phyloP scores from a whole-genome alignment of 2,329 filamentous ascomycete species.

The Nothopassalora personata region DNA sequence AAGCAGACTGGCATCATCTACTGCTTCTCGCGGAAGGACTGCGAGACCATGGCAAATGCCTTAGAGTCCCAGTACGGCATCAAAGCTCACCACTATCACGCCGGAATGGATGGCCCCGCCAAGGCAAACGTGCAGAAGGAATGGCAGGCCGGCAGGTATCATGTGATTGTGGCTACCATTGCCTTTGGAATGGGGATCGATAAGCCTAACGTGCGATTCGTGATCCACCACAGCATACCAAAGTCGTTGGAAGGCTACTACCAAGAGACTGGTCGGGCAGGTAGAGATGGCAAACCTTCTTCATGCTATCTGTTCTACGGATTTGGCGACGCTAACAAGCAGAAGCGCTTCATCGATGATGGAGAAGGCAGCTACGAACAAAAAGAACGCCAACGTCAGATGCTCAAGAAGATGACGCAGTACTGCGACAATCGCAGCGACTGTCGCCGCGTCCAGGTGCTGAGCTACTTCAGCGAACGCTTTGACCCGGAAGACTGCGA shows the following conservation, averaged over 20 bases:
- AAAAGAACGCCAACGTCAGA: slow-evolving; percentile 74
- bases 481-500: slow-evolving; percentile 70
- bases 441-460: slow-evolving; percentile 79
- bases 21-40: slow-evolving; percentile 76
- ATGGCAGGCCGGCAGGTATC: slow-evolving; percentile 75
- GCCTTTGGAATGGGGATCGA: slow-evolving; percentile 99
- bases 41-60: slow-evolving; percentile 71
- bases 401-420: slow-evolving; percentile 78
- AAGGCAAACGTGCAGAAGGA: slow-evolving; percentile 67
- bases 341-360: slow-evolving; percentile 76
- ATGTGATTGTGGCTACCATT: slow-evolving; percentile 95
- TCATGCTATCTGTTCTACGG: slow-evolving; percentile 87
- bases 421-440: slow-evolving; percentile 87
- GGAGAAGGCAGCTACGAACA: slow-evolving; percentile 66
- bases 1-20: slow-evolving; percentile 87
- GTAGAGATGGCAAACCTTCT: slow-evolving; percentile 80
- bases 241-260: slow-evolving; percentile 98
- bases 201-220: slow-evolving; percentile 92
- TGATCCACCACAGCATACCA: slow-evolving; percentile 86
- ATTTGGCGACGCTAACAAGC: slow-evolving; percentile 66
- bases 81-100: slow-evolving; percentile 79
- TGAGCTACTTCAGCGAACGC: slow-evolving; percentile 88
- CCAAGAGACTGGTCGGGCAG: slow-evolving; percentile 92
- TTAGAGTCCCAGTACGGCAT: slow-evolving; percentile 60
- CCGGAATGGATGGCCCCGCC: slow-evolving; percentile 62